Evolutionary conservation across 805 yeast genomes (phyloP).

Genomic region (Cyberlindnera amylophila): DNA sequence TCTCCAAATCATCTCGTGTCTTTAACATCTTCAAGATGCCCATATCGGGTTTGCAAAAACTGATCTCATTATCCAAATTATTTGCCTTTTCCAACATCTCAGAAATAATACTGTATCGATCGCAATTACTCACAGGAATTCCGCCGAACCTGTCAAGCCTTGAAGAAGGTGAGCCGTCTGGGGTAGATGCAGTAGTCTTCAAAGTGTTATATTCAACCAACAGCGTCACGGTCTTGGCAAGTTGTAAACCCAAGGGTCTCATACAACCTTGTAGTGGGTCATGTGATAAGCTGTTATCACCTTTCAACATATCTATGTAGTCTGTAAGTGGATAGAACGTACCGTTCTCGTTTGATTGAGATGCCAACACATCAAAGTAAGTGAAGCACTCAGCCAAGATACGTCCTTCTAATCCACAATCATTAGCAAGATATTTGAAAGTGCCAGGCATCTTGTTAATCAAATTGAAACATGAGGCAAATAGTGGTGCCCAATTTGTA

Average conservation of each 20-base stretch:
- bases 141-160: neutral
- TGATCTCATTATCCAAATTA: slow-evolving; percentile 41
- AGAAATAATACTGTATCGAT: slow-evolving; percentile 16
- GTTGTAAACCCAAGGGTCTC: slow-evolving; percentile 54
- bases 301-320: slow-evolving; percentile 15
- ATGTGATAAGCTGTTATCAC: slow-evolving; percentile 3
- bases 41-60: slow-evolving; percentile 44
- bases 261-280: slow-evolving; percentile 74
- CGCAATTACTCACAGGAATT: slow-evolving; percentile 12
- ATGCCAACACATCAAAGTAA: slow-evolving; percentile 24
- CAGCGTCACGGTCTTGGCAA: slow-evolving; percentile 38
- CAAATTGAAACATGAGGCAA: slow-evolving; percentile 17
- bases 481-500: slow-evolving; percentile 19
- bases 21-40: slow-evolving; percentile 30
- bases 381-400: slow-evolving; percentile 26
- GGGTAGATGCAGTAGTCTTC: slow-evolving; percentile 6
- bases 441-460: slow-evolving; percentile 23
- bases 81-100: slow-evolving; percentile 21
- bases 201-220: slow-evolving; percentile 15
- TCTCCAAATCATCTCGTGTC: slow-evolving; percentile 43
- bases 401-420: slow-evolving; percentile 17
- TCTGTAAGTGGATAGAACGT: slow-evolving; percentile 24
- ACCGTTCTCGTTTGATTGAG: slow-evolving; percentile 28
- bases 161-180: slow-evolving; percentile 27
- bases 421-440: slow-evolving; percentile 14